Evolutionary conservation across 176 grass and related monocot species (phyloP).

Genomic region (Cymbopogon citratus): DNA sequence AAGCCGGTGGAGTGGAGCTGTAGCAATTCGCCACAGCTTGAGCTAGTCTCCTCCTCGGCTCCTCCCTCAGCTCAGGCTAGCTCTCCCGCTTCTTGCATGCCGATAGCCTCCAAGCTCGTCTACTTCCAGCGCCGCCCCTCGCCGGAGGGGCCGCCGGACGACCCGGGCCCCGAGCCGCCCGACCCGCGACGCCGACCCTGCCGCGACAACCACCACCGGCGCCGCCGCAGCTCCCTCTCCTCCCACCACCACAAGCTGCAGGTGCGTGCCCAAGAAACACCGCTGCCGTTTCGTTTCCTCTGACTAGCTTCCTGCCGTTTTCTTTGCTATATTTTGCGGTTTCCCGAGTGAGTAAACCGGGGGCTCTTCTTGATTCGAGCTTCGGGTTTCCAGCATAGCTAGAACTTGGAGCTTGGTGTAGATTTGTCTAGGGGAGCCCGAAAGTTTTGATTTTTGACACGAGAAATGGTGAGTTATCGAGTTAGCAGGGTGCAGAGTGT

Average conservation of each 20-base stretch:
- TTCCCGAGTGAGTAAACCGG: neutral
- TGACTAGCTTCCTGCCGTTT: neutral
- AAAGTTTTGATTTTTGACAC: neutral
- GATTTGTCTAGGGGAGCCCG: neutral
- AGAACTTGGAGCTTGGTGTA: neutral
- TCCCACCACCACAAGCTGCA: constrained; percentile 22
- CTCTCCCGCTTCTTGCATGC: constrained; percentile 13
- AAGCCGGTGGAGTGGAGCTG: neutral
- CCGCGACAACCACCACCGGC: neutral
- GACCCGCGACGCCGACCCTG: neutral
- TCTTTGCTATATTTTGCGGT: neutral
- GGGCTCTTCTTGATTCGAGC: neutral
- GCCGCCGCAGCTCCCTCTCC: constrained; percentile 20
- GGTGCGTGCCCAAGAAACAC: constrained; percentile 15
- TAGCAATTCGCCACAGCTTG: constrained; percentile 9
- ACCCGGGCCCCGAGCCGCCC: constrained; percentile 15
- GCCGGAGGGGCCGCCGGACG: constrained; percentile 20
- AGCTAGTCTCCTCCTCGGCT: neutral
- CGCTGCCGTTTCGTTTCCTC: neutral
- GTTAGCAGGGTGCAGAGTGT: neutral
- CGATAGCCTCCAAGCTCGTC: constrained; percentile 53
- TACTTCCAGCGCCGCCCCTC: constrained; percentile 52
- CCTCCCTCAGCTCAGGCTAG: too few relatives aligned
- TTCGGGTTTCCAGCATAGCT: neutral
- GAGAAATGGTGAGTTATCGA: neutral